phyloP scores from a whole-genome alignment of 257 asterid genomes.

The Nicotiana otophora region DNA sequence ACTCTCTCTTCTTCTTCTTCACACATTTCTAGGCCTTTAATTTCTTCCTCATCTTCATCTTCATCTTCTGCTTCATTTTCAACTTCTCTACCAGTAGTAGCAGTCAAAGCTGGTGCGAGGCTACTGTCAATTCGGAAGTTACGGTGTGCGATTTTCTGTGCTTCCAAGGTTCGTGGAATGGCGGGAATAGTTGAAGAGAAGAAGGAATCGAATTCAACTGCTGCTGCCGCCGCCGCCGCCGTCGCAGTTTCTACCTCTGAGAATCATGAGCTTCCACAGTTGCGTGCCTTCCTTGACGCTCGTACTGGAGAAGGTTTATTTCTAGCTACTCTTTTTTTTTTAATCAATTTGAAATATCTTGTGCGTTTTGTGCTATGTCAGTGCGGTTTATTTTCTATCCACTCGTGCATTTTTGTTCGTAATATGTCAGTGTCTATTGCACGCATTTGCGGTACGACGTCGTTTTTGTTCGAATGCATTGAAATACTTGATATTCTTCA shows the following conservation, averaged over 20 bases:
- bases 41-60: neutral
- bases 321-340: neutral
- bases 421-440: neutral
- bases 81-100: conserved; percentile 11
- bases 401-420: neutral
- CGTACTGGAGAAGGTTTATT: conserved; percentile 47
- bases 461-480: neutral
- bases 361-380: neutral
- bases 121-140: conserved; percentile 11
- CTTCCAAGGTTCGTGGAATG: conserved; percentile 36
- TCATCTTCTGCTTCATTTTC: conserved; percentile 15
- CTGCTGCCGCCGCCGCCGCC: conserved; percentile 20
- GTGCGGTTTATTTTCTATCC: neutral
- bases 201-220: conserved; percentile 20
- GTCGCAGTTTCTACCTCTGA: conserved; percentile 28
- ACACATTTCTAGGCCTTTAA: conserved; percentile 10
- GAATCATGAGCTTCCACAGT: conserved; percentile 39
- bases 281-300: conserved; percentile 54
- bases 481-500: neutral
- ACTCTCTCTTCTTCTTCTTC: conserved; percentile 15
- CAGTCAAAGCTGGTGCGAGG: conserved; percentile 30
- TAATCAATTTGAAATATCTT: neutral
- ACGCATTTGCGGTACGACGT: neutral
- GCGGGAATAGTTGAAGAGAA: conserved; percentile 35
- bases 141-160: conserved; percentile 30